phyloP scores from a whole-genome alignment of 179 eudicot genomes.

The Corrigiola litoralis region DNA sequence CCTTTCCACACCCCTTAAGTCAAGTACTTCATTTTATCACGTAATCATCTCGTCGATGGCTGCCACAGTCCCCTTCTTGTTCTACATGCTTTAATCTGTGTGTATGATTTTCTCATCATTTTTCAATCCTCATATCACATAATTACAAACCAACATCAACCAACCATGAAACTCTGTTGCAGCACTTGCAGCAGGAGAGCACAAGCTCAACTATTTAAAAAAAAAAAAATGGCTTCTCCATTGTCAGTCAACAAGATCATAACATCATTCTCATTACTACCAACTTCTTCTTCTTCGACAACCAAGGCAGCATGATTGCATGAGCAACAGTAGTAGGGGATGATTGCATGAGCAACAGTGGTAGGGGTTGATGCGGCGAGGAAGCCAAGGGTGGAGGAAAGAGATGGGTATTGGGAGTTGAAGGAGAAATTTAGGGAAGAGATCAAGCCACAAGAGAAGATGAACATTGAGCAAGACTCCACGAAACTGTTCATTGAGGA shows the following conservation, averaged over 20 bases:
- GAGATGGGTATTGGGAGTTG: constrained; percentile 63
- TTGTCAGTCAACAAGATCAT: constrained; percentile 22
- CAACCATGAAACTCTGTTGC: neutral
- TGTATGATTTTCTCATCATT: neutral
- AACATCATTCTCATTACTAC: neutral
- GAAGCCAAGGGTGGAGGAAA: constrained; percentile 82
- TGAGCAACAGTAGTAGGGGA: constrained; percentile 16
- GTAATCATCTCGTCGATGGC: too few relatives aligned
- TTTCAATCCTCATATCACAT: neutral
- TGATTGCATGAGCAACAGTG: constrained; percentile 10
- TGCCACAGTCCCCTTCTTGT: constrained; percentile 15
- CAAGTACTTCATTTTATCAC: too few relatives aligned
- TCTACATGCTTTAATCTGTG: neutral
- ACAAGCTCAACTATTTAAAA: neutral
- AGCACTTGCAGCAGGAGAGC: neutral
- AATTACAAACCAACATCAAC: neutral
- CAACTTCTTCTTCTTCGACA: neutral
- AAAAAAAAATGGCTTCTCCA: constrained; percentile 20
- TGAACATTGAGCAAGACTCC: constrained; percentile 82
- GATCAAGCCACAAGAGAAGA: constrained; percentile 81
- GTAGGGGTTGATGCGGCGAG: constrained; percentile 36
- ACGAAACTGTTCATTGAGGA: constrained; percentile 67
- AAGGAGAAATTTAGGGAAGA: constrained; percentile 85
- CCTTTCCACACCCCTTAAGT: too few relatives aligned
- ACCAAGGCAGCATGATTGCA: constrained; percentile 14